A percentile compares a stretch with the other conserved stretches of the same genome.
These are phyloP conservation scores for Camellia lanceoleosa DNA, from an alignment of 148 eudicot species.

Conservation along the genomic window DNA sequence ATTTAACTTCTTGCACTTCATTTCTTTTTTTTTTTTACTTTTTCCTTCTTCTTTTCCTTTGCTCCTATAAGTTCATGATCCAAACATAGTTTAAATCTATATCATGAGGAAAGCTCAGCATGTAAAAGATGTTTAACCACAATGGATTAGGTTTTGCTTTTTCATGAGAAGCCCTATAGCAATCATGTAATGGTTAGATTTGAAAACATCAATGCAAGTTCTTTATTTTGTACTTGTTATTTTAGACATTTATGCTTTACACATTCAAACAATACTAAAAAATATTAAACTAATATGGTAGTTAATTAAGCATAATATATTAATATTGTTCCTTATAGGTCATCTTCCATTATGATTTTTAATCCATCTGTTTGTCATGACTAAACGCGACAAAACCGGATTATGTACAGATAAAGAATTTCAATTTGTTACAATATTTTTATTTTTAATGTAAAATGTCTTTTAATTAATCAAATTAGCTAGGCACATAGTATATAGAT, in stretches of 20 bases:
- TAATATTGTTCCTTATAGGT: background rate
- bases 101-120: background rate
- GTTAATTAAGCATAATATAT: conserved; percentile 2
- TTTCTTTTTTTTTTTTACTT: no score
- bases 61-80: no score
- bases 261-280: background rate
- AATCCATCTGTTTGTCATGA: background rate
- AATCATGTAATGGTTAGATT: background rate
- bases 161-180: background rate
- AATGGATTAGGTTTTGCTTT: conserved; percentile 15
- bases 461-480: background rate
- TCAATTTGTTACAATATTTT: background rate
- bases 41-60: no score
- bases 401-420: background rate
- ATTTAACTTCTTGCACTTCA: no score
- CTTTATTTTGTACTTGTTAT: background rate
- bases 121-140: background rate
- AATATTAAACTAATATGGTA: background rate
- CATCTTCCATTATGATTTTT: conserved; percentile 7
- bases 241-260: background rate
- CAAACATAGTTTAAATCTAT: background rate
- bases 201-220: background rate
- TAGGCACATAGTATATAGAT: background rate
- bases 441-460: background rate
- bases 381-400: background rate